Evolutionary conservation across 2,329 filamentous ascomycete genomes (phyloP), one percentile per base, ranked within the genome.

Genomic region (Fusarium begoniae): DNA sequence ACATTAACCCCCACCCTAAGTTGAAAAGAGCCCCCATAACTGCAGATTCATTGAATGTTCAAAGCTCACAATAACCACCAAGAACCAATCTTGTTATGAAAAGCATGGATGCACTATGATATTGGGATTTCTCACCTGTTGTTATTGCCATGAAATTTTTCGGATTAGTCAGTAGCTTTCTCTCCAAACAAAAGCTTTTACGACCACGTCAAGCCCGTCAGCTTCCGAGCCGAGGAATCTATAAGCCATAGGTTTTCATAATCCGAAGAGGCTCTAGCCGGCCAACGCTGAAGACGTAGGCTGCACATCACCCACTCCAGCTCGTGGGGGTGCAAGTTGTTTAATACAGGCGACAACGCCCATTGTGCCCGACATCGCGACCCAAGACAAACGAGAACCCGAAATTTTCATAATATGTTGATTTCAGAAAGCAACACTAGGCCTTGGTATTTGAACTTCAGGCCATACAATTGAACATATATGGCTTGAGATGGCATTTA

Each of bases 1-100:
- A 54, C n/a, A 37, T 62, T 47, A 38, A 56, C 61, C 73, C 70
- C 75, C 75, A 73, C 71, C 55, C 60, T 58, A 47, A 66, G 47
- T n/a, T 63, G 44, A 67, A 69, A 18, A 63, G 30, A 40, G 56
- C n/a, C 38, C 63, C 48, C 20, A 20, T 54, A 30, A 14, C 41
- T 50, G 66, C 30, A n/a, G 18, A 38, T 44, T 24, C 24, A 32
- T 22, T 38, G 20, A 43, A 41, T 28, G 20, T 37, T 41, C 35
- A 51, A 69, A 67, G 45, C 8, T 69, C 45, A 62, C 32, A 51
- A 47, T 28, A 48, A 38, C 38, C 28, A 41, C 38, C 56, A 62
- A 48, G 54, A 48, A 47, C 13, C 28, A 35, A 47, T 40, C 6
- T 18, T 40, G 14, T 40, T 15, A 28, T 8, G 20, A n/a, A 55